These are phyloP conservation scores for Fraxinus floribunda DNA, from an alignment of 305 asterid species.

Conservation along the genomic window DNA sequence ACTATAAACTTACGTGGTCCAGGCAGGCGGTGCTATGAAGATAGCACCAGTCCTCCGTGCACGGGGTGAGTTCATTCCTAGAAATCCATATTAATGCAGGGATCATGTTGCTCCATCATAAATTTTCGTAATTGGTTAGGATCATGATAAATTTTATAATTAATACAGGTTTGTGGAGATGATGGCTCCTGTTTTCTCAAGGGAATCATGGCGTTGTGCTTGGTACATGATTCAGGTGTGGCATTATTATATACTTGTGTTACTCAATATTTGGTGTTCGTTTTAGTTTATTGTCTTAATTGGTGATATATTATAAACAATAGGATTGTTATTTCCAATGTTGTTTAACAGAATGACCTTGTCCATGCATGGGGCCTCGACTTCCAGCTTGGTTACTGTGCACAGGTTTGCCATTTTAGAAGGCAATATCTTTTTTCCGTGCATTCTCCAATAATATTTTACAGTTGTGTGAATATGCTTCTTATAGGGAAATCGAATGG, in stretches of 20 bases:
- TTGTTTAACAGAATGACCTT: slow-evolving; percentile 57
- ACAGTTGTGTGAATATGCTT: background rate
- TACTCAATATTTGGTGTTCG: background rate
- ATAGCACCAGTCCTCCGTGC: slow-evolving; percentile 67
- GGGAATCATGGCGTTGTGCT: slow-evolving; percentile 67
- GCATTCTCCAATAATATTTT: background rate
- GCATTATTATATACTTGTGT: background rate
- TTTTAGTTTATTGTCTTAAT: background rate
- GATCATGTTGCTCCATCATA: background rate
- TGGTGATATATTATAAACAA: background rate
- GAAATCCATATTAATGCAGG: background rate
- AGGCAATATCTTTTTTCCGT: background rate
- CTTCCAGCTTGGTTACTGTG: slow-evolving; percentile 75
- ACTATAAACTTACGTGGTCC: slow-evolving; percentile 39
- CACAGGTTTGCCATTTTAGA: slow-evolving; percentile 46
- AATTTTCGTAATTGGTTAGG: background rate
- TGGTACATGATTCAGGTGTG: slow-evolving; percentile 83
- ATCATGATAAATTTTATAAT: background rate
- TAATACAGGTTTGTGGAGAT: slow-evolving; percentile 67
- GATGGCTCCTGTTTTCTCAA: slow-evolving; percentile 88
- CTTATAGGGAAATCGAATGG: slow-evolving; percentile 59
- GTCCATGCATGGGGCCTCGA: slow-evolving; percentile 79
- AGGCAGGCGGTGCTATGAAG: slow-evolving; percentile 47
- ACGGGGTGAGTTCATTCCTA: slow-evolving; percentile 48
- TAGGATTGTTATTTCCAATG: background rate